Evolutionary conservation across 441 rosid genomes (phyloP), one percentile per base, ranked within the genome.

Genomic region (Gossypium davidsonii): DNA sequence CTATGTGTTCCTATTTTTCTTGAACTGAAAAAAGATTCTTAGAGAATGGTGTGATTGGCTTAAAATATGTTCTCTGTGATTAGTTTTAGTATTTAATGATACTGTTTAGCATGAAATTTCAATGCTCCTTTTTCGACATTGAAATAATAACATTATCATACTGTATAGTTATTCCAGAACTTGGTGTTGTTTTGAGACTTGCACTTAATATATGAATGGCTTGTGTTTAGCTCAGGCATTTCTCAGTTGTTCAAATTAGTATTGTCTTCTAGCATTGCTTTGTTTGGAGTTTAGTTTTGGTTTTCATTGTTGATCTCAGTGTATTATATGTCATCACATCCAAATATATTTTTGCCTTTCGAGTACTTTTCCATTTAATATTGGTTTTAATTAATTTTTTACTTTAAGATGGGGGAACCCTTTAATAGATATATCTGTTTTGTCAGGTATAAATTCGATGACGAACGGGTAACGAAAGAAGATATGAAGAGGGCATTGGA

Each of bases 391-490:
- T 39, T 53, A n/a, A 12, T 49, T 20, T 4, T 57, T 39, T 57
- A 8, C 23, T 60, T 46, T n/a, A 28, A 5, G 21, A 61, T 9
- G 68, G 68, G 9, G 37, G 28, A 59, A 17, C 59, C 7, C 37
- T 25, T 17, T 25, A 17, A 61, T 26, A 1, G 9, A 23, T 61
- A 4, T 34, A 25, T 61, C 53, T n/a, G 34, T 62, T 49, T 72
- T 73, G 9, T 51, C 51, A 94, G 99, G 99, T 92, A 82, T 79
- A 94, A 92, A 75, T 94, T 94, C 82, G 99, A 94, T 70, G 99
- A 94, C 84, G 98, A 94, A 78, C 86, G 99, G 51, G 98, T 94
- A 73, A 94, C 99, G 10, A 94, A 92, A 81, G 98, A 94, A 87
- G 97, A 91, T 77, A 75, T 81, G 76, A 91, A 90, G 82, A 91